phyloP scores from a whole-genome alignment of 2,329 filamentous ascomycete genomes.

The Xylariomycetidae sp. region DNA sequence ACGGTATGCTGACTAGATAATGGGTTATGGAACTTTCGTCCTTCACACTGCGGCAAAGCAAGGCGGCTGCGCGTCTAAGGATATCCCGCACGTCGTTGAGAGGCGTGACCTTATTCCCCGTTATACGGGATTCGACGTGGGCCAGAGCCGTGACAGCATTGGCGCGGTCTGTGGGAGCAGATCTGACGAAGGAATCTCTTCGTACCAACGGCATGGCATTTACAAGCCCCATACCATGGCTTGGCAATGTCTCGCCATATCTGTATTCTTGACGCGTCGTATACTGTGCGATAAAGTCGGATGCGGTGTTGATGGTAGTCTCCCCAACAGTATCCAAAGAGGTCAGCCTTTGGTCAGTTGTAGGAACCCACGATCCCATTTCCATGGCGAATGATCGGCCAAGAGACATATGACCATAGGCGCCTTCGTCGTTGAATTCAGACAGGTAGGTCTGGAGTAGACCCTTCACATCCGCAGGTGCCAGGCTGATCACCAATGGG shows the following conservation, averaged over 20 bases:
- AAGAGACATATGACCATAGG: slow-evolving; percentile 86
- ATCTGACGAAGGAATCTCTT: slow-evolving; percentile 47
- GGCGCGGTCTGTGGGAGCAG: slow-evolving; percentile 48
- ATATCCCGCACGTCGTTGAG: slow-evolving; percentile 75
- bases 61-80: slow-evolving; percentile 75
- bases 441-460: slow-evolving; percentile 94
- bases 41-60: slow-evolving; percentile 73
- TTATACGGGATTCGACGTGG: slow-evolving; percentile 67
- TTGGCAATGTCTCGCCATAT: slow-evolving; percentile 71
- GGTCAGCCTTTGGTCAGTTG: slow-evolving; percentile 77
- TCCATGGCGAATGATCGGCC: slow-evolving; percentile 93
- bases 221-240: slow-evolving; percentile 63
- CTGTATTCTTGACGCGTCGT: slow-evolving; percentile 95
- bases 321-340: slow-evolving; percentile 74
- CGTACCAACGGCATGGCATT: slow-evolving; percentile 53
- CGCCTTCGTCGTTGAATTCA: slow-evolving; percentile 86
- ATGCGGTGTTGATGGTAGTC: slow-evolving; percentile 80
- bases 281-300: slow-evolving; percentile 95
- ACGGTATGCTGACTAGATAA: slow-evolving; percentile 88
- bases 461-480: slow-evolving; percentile 91
- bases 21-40: slow-evolving; percentile 77
- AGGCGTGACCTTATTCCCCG: slow-evolving; percentile 64
- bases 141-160: slow-evolving; percentile 63
- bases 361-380: slow-evolving; percentile 81
- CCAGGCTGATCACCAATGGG: slow-evolving; percentile 70